A percentile compares a stretch with the other conserved stretches of the same genome.
These are phyloP conservation scores for Nemania sp. DNA, from an alignment of 2,329 filamentous ascomycete genomes.

Conservation along the genomic window DNA sequence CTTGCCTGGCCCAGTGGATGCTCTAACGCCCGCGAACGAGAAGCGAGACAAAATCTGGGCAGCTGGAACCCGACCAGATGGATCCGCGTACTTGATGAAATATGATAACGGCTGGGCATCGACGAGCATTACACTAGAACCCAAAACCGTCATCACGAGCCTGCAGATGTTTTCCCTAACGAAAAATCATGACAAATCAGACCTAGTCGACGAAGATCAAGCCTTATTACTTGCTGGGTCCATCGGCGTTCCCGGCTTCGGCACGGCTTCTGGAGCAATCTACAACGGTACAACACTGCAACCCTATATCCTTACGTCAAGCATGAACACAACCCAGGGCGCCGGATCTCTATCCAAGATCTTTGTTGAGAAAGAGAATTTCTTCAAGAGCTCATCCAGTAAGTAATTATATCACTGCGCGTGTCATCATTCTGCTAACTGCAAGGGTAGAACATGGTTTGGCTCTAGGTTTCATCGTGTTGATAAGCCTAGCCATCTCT, in stretches of 20 bases:
- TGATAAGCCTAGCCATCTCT: slow-evolving; percentile 79
- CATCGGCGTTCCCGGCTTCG: slow-evolving; percentile 74
- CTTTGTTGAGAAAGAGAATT: slow-evolving; percentile 80
- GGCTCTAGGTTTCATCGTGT: slow-evolving; percentile 74
- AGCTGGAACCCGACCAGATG: slow-evolving; percentile 65
- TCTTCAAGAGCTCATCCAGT: slow-evolving; percentile 68
- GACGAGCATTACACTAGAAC: slow-evolving; percentile 64
- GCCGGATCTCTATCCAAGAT: slow-evolving; percentile 72
- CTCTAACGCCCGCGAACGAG: slow-evolving; percentile 72
- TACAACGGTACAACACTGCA: slow-evolving; percentile 80
- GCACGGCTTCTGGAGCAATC: slow-evolving; percentile 80
- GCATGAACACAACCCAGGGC: slow-evolving; percentile 62
- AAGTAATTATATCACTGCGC: slow-evolving; percentile 42
- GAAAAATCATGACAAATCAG: slow-evolving; percentile 64
- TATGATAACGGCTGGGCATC: slow-evolving; percentile 76
- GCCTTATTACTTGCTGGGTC: slow-evolving; percentile 83
- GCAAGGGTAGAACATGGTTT: slow-evolving; percentile 55
- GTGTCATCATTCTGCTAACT: slow-evolving; percentile 17
- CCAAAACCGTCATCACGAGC: slow-evolving; percentile 71
- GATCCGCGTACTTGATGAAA: slow-evolving; percentile 77
- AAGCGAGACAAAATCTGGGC: slow-evolving; percentile 80
- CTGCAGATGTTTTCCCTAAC: slow-evolving; percentile 80
- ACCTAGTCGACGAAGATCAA: slow-evolving; percentile 68
- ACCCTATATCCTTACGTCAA: slow-evolving; percentile 81
- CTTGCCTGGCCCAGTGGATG: slow-evolving; percentile 79